Evolutionary conservation across 2,329 filamentous ascomycete genomes (phyloP).

Genomic region (Trematosphaeria pertusa): DNA sequence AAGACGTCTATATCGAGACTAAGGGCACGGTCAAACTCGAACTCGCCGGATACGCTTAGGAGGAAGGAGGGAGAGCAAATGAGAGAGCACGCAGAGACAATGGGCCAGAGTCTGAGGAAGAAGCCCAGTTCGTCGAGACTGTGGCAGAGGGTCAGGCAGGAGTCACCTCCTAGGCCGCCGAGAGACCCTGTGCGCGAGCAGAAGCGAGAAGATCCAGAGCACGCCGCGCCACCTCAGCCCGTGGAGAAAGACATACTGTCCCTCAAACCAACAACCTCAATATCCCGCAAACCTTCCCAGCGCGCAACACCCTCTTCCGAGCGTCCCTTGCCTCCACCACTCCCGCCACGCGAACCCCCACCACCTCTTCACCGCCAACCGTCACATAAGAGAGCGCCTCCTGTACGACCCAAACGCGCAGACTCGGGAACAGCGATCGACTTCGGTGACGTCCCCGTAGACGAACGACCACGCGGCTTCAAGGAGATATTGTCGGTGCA

Average conservation of each 20-base stretch:
- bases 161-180: not conserved
- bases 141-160: constrained; percentile 23
- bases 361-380: not conserved
- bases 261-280: not conserved
- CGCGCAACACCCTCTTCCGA: not conserved
- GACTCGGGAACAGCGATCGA: constrained; percentile 44
- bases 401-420: constrained; percentile 28
- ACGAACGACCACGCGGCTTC: constrained; percentile 38
- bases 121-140: constrained; percentile 27
- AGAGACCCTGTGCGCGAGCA: too few species aligned
- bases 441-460: constrained; percentile 22
- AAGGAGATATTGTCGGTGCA: constrained; percentile 36
- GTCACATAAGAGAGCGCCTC: not conserved
- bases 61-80: constrained; percentile 8
- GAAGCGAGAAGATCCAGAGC: too few species aligned
- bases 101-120: constrained; percentile 18
- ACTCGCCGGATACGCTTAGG: constrained; percentile 18
- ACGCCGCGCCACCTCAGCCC: not conserved
- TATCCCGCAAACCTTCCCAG: not conserved
- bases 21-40: constrained; percentile 25
- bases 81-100: not conserved
- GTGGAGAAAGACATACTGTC: not conserved
- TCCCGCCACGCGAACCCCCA: not conserved
- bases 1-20: constrained; percentile 35
- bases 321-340: constrained; percentile 7